Percentiles rank a stretch among this genome's conserved stretches.
These are phyloP conservation scores for Sordariomycetes sp. DNA, from an alignment of 2,329 filamentous ascomycete species.

Conservation along the genomic window DNA sequence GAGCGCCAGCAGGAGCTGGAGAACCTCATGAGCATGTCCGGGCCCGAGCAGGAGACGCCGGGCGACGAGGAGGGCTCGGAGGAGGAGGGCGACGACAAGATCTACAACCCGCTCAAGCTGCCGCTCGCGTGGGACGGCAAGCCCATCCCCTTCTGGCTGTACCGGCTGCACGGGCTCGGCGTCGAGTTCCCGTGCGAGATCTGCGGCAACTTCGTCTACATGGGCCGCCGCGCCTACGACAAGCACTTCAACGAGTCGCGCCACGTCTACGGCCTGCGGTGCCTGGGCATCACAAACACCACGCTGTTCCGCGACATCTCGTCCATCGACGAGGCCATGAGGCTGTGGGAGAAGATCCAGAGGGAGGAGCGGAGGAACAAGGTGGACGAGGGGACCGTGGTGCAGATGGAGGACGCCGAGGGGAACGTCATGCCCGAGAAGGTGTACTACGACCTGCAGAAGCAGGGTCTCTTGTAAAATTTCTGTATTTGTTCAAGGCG, in stretches of 20 bases:
- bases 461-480: constrained; percentile 68
- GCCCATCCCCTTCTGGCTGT: constrained; percentile 97
- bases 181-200: constrained; percentile 95
- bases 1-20: constrained; percentile 92
- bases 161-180: constrained; percentile 89
- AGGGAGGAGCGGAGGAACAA: constrained; percentile 70
- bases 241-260: constrained; percentile 96
- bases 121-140: constrained; percentile 98
- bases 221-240: constrained; percentile 90
- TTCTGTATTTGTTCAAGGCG: not conserved
- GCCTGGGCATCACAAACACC: constrained; percentile 85
- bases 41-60: constrained; percentile 14
- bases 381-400: constrained; percentile 68
- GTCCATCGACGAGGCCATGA: constrained; percentile 77
- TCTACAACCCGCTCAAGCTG: constrained; percentile 95
- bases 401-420: constrained; percentile 97
- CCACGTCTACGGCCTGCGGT: constrained; percentile 89
- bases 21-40: constrained; percentile 54
- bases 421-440: constrained; percentile 99
- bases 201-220: constrained; percentile 98
- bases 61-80: constrained; percentile 53
- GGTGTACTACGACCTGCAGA: constrained; percentile 91
- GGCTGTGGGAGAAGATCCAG: constrained; percentile 89
- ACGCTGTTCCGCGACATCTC: constrained; percentile 91
- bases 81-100: constrained; percentile 72